phyloP scores from a whole-genome alignment of 2,329 filamentous ascomycete species.

The Aschersonia sp. region DNA sequence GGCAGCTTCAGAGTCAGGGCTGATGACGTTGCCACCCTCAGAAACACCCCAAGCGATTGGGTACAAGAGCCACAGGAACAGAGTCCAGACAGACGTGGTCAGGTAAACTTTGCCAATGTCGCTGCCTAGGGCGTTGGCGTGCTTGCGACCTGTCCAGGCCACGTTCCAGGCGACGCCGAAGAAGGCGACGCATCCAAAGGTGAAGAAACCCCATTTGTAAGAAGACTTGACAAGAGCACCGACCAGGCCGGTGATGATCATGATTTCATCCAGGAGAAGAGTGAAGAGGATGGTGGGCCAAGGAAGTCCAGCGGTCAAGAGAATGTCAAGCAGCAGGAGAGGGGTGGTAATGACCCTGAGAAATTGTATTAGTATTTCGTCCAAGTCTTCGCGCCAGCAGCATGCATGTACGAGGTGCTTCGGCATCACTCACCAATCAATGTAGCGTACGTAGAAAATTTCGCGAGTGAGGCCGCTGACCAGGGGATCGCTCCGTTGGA shows the following conservation, averaged over 20 bases:
- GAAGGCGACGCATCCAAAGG: constrained; percentile 31
- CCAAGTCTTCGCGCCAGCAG: too few species aligned
- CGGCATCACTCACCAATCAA: constrained; percentile 26
- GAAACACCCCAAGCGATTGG: constrained; percentile 36
- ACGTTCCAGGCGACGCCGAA: constrained; percentile 13
- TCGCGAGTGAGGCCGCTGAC: constrained; percentile 32
- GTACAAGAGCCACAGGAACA: constrained; percentile 38
- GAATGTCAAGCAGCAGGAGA: background rate
- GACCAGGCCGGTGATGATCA: background rate
- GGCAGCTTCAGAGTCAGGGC: constrained; percentile 50
- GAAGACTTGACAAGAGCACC: constrained; percentile 9
- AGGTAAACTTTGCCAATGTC: constrained; percentile 39
- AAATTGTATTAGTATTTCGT: background rate
- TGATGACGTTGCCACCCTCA: constrained; percentile 37
- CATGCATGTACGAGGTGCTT: too few species aligned
- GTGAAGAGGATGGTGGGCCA: constrained; percentile 1
- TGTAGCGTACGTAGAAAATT: constrained; percentile 40
- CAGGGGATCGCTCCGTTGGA: constrained; percentile 15
- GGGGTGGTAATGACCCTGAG: background rate
- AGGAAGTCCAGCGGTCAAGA: background rate
- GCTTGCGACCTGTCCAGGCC: constrained; percentile 22
- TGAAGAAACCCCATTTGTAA: constrained; percentile 45
- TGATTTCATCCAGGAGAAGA: background rate
- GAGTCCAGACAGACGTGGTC: background rate
- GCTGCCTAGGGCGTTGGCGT: constrained; percentile 38